Conservation (phyloP, 1,284 basidiomycete species). For the Nidula niveotomentosa region DNA sequence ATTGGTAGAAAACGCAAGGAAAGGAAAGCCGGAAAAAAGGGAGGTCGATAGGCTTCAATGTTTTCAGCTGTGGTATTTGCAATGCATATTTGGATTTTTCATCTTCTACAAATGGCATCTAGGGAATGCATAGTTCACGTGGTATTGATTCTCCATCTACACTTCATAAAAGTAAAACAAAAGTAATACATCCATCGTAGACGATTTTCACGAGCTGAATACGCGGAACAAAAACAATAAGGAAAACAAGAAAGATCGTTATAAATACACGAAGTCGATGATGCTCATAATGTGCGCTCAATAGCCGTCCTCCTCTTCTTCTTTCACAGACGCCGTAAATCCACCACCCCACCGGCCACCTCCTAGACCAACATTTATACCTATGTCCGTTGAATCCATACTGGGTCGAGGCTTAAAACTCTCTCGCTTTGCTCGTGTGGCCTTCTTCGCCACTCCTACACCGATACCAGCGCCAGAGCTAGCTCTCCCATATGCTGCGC, state of each 20-base stretch:
- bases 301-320: conserved; percentile 30
- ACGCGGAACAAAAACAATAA: conserved; percentile 6
- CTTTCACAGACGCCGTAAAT: conserved; percentile 33
- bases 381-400: conserved; percentile 40
- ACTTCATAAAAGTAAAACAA: not conserved
- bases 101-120: too few relatives aligned
- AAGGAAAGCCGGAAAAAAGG: not conserved
- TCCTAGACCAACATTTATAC: conserved; percentile 18
- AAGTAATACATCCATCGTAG: not conserved
- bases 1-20: conserved; percentile 1
- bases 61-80: not conserved
- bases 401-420: conserved; percentile 80
- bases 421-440: conserved; percentile 54
- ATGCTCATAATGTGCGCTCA: not conserved
- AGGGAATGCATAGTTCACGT: not conserved
- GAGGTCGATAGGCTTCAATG: not conserved
- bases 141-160: not conserved
- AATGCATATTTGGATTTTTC: not conserved
- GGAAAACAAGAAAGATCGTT: conserved; percentile 4
- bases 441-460: conserved; percentile 38
- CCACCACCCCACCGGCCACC: conserved; percentile 28
- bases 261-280: not conserved
- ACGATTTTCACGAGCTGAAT: too few relatives aligned
- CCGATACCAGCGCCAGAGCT: conserved; percentile 9
- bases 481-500: conserved; percentile 16